Percentiles rank a stretch among this genome's conserved stretches.
These are phyloP conservation scores for Geoglossum glabrum DNA, from an alignment of 495 filamentous ascomycete genomes.

Conservation along the genomic window DNA sequence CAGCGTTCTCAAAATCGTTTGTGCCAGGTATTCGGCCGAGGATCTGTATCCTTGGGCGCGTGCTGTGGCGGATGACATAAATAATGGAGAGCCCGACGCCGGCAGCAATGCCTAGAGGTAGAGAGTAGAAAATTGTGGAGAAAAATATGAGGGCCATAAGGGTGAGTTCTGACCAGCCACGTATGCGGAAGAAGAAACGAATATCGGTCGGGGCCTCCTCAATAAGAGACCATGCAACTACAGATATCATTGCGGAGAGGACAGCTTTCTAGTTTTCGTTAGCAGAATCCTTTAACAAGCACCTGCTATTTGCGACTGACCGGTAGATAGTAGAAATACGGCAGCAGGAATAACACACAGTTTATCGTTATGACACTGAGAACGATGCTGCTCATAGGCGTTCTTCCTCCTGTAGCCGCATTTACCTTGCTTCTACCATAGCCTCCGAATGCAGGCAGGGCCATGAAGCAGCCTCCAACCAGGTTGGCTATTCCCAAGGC, in stretches of 20 bases:
- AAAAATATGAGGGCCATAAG: constrained; percentile 82
- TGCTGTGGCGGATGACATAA: constrained; percentile 72
- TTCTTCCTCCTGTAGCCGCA: constrained; percentile 70
- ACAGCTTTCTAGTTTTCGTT: constrained; percentile 58
- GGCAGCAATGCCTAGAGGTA: constrained; percentile 69
- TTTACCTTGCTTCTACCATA: constrained; percentile 96
- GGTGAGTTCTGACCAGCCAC: constrained; percentile 62
- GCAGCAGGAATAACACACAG: constrained; percentile 60
- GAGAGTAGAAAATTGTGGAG: constrained; percentile 81
- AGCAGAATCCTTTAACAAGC: constrained; percentile 6
- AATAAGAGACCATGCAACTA: constrained; percentile 83
- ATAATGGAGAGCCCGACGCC: constrained; percentile 77
- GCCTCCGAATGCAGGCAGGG: constrained; percentile 83
- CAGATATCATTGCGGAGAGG: constrained; percentile 81
- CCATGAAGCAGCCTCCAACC: constrained; percentile 75
- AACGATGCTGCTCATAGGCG: constrained; percentile 77
- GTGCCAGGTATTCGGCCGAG: constrained; percentile 76
- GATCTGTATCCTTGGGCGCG: constrained; percentile 90
- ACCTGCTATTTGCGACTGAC: constrained; percentile 26
- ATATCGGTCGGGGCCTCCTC: constrained; percentile 91
- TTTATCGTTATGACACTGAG: constrained; percentile 64
- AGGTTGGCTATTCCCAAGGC: constrained; percentile 82
- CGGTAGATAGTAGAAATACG: constrained; percentile 86
- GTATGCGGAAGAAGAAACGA: constrained; percentile 68
- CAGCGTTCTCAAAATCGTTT: constrained; percentile 66